Base-by-base conservation (phyloP, 257 asterid genomes). In the Solanum verrucosum region DNA sequence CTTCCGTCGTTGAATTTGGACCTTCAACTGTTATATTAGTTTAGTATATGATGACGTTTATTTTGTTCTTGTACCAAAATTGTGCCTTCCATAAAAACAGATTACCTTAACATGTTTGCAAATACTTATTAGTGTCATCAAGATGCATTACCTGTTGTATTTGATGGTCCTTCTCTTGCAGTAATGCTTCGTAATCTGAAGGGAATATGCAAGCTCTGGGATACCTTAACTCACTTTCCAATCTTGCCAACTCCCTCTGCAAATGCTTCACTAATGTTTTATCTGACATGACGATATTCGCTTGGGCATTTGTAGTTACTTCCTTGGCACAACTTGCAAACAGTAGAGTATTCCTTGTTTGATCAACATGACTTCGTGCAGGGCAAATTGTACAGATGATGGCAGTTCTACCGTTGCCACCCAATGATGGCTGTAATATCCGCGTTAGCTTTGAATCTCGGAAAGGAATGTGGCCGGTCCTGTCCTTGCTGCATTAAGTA, bases 271-370 rank as follows among this genome's bases (percentile, higher is more conserved):
- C 83, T 75, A 88, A 63, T 16, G 73, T 75, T 44, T 86, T 89
- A 68, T 81, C 85, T 20, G 90, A 86, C 89, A 67, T 65, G 77
- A 85, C 85, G 35, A 87, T 83, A 34, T 90, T 90, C 37, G 83
- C 91, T 42, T 63, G 90, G 40, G 91, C 87, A 59, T 87, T 87
- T 40, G 88, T 90, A 46, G 81, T 73, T 31, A 89, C 91, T 77
- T 89, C 90, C 68, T 90, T 90, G 15, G 91, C 91, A 68, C 91
- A 88, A 79, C 85, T 87, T 46, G 91, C 91, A 78, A 90, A 90
- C 46, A 84, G 60, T n/a, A 90, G 85, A 29, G 91, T 90, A 42
- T 90, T 87, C 71, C 90, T 88, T 65, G 91, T 77, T 86, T 90
- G 91, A 78, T 90, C 91, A 68, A 74, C 87, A 37, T 90, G 87